phyloP scores from a whole-genome alignment of 192 early-diverging fungal species.

The Anaeromyces robustus region DNA sequence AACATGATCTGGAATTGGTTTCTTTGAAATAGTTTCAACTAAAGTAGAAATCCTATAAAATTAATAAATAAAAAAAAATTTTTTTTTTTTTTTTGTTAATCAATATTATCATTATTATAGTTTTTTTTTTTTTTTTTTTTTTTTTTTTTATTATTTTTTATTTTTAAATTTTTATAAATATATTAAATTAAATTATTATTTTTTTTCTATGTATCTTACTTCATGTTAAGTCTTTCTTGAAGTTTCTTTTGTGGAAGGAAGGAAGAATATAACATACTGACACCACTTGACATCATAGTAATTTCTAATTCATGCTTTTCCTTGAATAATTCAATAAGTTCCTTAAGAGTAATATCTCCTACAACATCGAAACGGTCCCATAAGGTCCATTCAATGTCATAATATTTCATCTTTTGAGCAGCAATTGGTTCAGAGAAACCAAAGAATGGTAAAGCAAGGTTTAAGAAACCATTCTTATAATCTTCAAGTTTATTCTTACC shows the following conservation, averaged over 20 bases:
- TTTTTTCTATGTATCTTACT: slow-evolving; percentile 20
- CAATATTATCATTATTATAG: no score
- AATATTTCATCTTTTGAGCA: slow-evolving; percentile 60
- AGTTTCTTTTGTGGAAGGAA: slow-evolving; percentile 77
- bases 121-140: no score
- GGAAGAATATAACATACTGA: slow-evolving; percentile 81
- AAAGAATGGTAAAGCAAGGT: slow-evolving; percentile 96
- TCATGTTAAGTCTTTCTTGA: slow-evolving; percentile 63
- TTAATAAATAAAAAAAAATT: not conserved
- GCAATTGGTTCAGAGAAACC: slow-evolving; percentile 97
- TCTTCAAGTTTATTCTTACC: slow-evolving; percentile 69
- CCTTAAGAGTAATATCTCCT: slow-evolving; percentile 70
- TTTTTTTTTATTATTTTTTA: not conserved
- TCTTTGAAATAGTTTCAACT: slow-evolving; percentile 66
- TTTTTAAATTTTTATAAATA: no score
- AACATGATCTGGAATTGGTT: slow-evolving; percentile 72
- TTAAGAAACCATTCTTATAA: slow-evolving; percentile 98
- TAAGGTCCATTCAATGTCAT: slow-evolving; percentile 69
- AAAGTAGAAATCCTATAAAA: slow-evolving; percentile 53
- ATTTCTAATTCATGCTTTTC: slow-evolving; percentile 69
- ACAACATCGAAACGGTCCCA: slow-evolving; percentile 92
- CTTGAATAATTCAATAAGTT: slow-evolving; percentile 76
- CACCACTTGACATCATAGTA: slow-evolving; percentile 81
- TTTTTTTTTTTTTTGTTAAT: no score
- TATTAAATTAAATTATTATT: not conserved